phyloP scores from a whole-genome alignment of 257 asterid genomes.

The Gentiana straminea region DNA sequence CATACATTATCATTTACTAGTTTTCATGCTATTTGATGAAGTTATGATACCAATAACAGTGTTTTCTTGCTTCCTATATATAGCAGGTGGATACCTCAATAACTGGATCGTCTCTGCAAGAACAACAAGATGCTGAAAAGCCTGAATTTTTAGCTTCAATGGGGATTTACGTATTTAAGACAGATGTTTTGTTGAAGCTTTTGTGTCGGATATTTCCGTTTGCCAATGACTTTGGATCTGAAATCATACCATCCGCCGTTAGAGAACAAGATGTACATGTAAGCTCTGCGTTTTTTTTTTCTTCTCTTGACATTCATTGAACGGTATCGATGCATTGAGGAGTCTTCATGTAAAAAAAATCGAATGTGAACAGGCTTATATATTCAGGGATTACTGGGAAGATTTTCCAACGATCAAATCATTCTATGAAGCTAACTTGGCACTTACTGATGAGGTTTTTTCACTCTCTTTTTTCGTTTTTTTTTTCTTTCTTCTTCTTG shows the following conservation, averaged over 20 bases:
- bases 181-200: slow-evolving; percentile 62
- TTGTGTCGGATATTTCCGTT: slow-evolving; percentile 60
- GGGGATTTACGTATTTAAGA: slow-evolving; percentile 91
- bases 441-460: slow-evolving; percentile 69
- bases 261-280: slow-evolving; percentile 73
- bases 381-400: slow-evolving; percentile 96
- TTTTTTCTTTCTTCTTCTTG: no score
- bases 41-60: slow-evolving; percentile 3
- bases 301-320: not conserved
- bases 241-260: slow-evolving; percentile 78
- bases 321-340: not conserved
- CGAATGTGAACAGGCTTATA: slow-evolving; percentile 57
- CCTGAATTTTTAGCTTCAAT: slow-evolving; percentile 85
- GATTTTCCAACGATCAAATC: slow-evolving; percentile 86
- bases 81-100: slow-evolving; percentile 84
- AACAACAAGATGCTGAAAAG: slow-evolving; percentile 39
- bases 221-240: slow-evolving; percentile 89
- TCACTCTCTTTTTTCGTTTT: not conserved
- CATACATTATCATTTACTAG: not conserved
- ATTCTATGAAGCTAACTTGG: slow-evolving; percentile 83
- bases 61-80: slow-evolving; percentile 6
- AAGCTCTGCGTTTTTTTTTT: not conserved
- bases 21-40: not conserved
- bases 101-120: slow-evolving; percentile 66
- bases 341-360: not conserved